Evolutionary conservation across 2,329 filamentous ascomycete species (phyloP).

Genomic region (Cordyceps fumosorosea): DNA sequence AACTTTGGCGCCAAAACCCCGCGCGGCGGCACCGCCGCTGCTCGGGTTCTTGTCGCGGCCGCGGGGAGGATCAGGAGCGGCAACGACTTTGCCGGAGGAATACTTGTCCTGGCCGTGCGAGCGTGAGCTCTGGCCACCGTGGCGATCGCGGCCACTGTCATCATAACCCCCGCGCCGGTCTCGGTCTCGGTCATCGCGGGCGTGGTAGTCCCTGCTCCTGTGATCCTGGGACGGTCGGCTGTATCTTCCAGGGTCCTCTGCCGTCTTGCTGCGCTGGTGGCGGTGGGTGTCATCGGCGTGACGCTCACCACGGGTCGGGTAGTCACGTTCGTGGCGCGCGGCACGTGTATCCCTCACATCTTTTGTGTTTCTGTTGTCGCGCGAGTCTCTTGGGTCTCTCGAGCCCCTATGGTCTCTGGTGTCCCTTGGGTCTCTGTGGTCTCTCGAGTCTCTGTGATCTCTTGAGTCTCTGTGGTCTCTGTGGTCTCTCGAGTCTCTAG

Average conservation of each 20-base stretch:
- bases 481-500: background rate
- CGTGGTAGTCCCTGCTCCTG: background rate
- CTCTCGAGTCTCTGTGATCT: slow-evolving; percentile 2
- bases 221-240: background rate
- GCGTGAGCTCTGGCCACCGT: background rate
- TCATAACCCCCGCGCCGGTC: background rate
- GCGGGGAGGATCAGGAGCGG: background rate
- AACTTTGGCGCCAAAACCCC: slow-evolving; percentile 11
- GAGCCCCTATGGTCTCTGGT: background rate
- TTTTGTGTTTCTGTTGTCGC: background rate
- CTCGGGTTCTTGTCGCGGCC: slow-evolving; percentile 18
- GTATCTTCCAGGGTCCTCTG: background rate
- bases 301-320: slow-evolving; percentile 4
- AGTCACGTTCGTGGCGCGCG: slow-evolving; percentile 1
- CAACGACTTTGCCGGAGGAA: slow-evolving; percentile 7
- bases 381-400: background rate
- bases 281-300: background rate
- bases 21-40: slow-evolving; percentile 5
- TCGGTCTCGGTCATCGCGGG: slow-evolving; percentile 4
- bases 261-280: slow-evolving; percentile 5
- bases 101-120: background rate
- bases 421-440: background rate
- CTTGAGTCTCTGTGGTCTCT: background rate
- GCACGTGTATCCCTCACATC: background rate
- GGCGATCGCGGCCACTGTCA: background rate